Conservation (phyloP, 345 rosid species). For the Acer yangbiense region DNA sequence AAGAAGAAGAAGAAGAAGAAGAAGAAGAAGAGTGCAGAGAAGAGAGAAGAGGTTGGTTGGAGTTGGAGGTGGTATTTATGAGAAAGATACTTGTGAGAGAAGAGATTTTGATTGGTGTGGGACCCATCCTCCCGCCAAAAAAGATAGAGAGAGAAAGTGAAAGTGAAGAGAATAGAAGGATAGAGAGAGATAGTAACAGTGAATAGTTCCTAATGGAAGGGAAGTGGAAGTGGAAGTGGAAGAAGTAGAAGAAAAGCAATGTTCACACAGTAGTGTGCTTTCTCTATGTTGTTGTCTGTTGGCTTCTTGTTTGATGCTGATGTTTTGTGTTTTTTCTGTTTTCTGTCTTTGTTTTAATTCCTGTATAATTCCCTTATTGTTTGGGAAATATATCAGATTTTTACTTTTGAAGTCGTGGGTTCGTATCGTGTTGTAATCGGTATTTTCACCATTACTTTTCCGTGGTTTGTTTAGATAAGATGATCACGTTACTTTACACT, state of each 20-base stretch:
- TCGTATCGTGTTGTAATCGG: too few species aligned
- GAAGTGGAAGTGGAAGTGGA: not conserved
- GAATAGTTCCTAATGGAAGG: not conserved
- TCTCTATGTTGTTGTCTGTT: not conserved
- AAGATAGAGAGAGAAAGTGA: not conserved
- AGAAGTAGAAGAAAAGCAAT: conserved; percentile 29
- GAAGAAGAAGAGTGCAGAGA: not conserved
- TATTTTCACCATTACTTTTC: too few species aligned
- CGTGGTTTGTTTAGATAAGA: too few species aligned
- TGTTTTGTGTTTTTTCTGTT: not conserved
- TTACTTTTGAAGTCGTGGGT: too few species aligned
- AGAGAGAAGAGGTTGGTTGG: conserved; percentile 20
- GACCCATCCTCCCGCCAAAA: conserved; percentile 53
- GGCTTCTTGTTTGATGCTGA: conserved; percentile 8
- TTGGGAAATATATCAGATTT: not conserved
- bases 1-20: not conserved
- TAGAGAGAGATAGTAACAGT: not conserved
- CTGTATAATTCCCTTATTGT: not conserved
- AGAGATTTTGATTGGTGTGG: conserved; percentile 57
- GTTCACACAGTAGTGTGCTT: not conserved
- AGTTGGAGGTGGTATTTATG: conserved; percentile 28
- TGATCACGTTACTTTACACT: too few species aligned
- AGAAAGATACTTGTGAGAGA: conserved; percentile 52
- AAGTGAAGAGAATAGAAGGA: not conserved
- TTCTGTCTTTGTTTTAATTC: not conserved